Evolutionary conservation across 2,329 filamentous ascomycete species (phyloP).

Genomic region (Fusarium chuoi): DNA sequence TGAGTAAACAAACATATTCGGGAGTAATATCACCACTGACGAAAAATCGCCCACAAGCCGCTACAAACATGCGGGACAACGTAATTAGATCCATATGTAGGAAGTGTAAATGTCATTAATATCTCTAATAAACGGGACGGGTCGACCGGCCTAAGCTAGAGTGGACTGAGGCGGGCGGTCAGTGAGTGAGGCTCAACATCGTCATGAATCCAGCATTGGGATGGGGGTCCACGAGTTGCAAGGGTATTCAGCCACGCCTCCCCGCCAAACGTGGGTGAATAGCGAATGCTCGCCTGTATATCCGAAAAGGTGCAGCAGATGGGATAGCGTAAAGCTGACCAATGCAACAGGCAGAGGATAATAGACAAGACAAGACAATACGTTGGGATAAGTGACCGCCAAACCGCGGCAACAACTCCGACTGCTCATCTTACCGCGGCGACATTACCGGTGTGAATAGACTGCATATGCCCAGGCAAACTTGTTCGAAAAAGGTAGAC

Average conservation of each 20-base stretch:
- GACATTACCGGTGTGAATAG: constrained; percentile 14
- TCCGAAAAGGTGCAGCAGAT: constrained; percentile 3
- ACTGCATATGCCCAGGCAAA: constrained; percentile 5
- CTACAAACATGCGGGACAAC: constrained; percentile 1
- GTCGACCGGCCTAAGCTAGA: constrained; percentile 6
- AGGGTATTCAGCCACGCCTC: constrained; percentile 19
- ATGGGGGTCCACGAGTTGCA: constrained; percentile 20
- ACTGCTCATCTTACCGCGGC: neutral
- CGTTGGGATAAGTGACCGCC: neutral
- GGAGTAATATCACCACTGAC: neutral
- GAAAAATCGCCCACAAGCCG: neutral
- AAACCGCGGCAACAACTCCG: neutral
- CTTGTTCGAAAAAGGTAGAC: neutral
- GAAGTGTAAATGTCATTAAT: neutral
- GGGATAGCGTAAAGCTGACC: neutral
- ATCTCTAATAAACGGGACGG: constrained; percentile 14
- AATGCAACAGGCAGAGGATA: neutral
- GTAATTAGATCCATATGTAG: neutral
- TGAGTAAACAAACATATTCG: neutral
- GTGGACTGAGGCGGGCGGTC: constrained; percentile 22
- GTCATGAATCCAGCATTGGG: constrained; percentile 23
- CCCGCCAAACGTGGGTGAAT: constrained; percentile 8
- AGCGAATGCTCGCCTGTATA: constrained; percentile 8
- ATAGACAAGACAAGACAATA: neutral
- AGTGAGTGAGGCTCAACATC: constrained; percentile 31